Conservation (phyloP, 2,329 filamentous ascomycete species). For the Alternaria triticina region DNA sequence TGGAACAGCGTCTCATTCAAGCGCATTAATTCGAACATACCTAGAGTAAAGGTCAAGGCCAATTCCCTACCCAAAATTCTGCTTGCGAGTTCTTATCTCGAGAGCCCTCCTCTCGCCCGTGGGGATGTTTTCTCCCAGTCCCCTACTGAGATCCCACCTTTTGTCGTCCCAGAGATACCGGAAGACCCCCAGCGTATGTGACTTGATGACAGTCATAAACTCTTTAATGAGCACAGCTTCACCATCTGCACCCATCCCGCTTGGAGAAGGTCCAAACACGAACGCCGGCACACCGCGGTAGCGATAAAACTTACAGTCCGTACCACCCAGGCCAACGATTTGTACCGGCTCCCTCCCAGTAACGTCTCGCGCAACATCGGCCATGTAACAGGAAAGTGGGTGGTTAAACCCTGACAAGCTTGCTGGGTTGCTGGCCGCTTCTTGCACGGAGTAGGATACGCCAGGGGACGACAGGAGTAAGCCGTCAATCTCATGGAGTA, state of each 20-base stretch:
- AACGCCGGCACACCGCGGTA: constrained; percentile 48
- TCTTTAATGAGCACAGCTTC: constrained; percentile 3
- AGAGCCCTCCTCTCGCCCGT: background rate
- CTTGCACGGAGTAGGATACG: background rate
- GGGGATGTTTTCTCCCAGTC: background rate
- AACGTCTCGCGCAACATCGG: background rate
- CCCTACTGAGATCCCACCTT: background rate
- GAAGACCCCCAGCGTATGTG: background rate
- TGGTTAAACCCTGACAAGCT: background rate
- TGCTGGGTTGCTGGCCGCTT: background rate
- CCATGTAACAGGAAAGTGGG: background rate
- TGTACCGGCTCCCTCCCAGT: background rate
- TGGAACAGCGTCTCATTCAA: background rate
- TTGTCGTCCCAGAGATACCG: background rate
- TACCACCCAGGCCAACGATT: constrained; percentile 36
- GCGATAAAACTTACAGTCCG: constrained; percentile 52
- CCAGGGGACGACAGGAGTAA: background rate
- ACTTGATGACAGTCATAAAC: background rate
- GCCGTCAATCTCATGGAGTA: background rate
- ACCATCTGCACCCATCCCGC: constrained; percentile 27
- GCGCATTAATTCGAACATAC: background rate
- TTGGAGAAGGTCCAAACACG: constrained; percentile 44
- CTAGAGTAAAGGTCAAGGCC: background rate
- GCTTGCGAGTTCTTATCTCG: background rate
- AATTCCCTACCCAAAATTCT: background rate